Evolutionary conservation across 768 basidiomycete genomes (phyloP).

Genomic region (Trametes elegans): DNA sequence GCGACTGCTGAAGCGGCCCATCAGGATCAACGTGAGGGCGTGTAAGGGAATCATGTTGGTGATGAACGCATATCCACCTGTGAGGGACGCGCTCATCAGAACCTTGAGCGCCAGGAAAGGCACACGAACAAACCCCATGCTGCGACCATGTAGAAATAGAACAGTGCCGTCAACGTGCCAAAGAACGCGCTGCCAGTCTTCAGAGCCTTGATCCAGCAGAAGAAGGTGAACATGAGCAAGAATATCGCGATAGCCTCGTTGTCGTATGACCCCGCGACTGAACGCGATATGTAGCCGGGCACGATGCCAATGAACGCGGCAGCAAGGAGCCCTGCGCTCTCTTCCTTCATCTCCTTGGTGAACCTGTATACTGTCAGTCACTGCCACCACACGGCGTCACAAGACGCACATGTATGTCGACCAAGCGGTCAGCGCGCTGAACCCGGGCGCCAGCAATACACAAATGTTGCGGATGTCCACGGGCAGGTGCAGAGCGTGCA

Average conservation of each 20-base stretch:
- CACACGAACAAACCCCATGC: conserved; percentile 74
- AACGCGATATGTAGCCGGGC: conserved; percentile 98
- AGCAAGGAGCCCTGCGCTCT: conserved; percentile 93
- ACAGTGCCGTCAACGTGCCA: conserved; percentile 87
- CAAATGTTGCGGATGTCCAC: conserved; percentile 98
- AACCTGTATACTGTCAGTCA: conserved; percentile 53
- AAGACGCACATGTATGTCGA: conserved; percentile 84
- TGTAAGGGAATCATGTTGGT: conserved; percentile 99
- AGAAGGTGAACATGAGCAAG: conserved; percentile 99
- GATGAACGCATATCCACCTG: conserved; percentile 98
- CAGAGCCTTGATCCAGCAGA: conserved; percentile 92
- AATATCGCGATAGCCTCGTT: conserved; percentile 99
- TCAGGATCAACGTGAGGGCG: conserved; percentile 88
- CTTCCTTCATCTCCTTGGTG: conserved; percentile 94
- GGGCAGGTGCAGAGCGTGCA: conserved; percentile 86
- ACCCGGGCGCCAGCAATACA: conserved; percentile 94
- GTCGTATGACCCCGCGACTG: conserved; percentile 98
- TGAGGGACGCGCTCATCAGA: conserved; percentile 3
- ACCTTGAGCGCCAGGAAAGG: background rate
- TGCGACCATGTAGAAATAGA: conserved; percentile 99
- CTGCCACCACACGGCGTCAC: background rate
- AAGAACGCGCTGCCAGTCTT: conserved; percentile 92
- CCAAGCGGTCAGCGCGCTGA: conserved; percentile 95
- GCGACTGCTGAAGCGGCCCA: conserved; percentile 91
- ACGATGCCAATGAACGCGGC: conserved; percentile 98